phyloP scores from a whole-genome alignment of 139 green algal species.

The Mychonastes homosphaera region DNA sequence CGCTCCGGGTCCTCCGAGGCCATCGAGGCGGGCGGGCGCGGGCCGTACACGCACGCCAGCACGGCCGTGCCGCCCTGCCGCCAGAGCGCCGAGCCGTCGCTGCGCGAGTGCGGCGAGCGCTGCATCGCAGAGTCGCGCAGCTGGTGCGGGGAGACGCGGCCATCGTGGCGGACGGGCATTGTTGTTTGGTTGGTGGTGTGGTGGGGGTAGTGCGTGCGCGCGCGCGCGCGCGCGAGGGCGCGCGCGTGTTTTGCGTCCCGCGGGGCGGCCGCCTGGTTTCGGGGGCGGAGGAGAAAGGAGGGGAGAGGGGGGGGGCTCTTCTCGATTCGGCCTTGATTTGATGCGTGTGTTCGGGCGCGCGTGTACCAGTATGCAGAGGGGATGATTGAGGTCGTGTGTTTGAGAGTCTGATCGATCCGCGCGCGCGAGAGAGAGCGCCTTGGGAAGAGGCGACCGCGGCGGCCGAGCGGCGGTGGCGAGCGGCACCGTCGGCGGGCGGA shows the following conservation, averaged over 20 bases:
- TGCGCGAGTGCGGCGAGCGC: conserved; percentile 34
- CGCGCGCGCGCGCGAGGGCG: neutral
- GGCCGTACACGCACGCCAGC: conserved; percentile 55
- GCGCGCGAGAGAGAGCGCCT: too few relatives aligned
- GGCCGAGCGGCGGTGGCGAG: too few relatives aligned
- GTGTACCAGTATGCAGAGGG: too few relatives aligned
- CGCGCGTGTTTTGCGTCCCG: neutral
- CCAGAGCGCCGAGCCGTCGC: conserved; percentile 59
- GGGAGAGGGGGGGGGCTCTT: too few relatives aligned
- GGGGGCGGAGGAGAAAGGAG: neutral
- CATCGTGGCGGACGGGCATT: neutral
- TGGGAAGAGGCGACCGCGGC: too few relatives aligned
- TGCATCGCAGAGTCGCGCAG: conserved; percentile 51
- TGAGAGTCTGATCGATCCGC: too few relatives aligned
- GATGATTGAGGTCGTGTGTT: too few relatives aligned
- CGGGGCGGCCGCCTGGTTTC: neutral
- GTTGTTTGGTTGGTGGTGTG: neutral
- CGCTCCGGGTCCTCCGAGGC: conserved; percentile 45
- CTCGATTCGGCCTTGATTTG: too few relatives aligned
- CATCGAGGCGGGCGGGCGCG: conserved; percentile 19
- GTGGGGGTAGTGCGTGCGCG: neutral
- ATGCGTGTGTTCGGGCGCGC: too few relatives aligned
- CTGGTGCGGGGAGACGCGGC: neutral
- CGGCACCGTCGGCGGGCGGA: too few relatives aligned
- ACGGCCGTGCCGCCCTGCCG: conserved; percentile 40